Conservation (phyloP, 75 land plant genomes). For the Selaginella moellendorffii region DNA sequence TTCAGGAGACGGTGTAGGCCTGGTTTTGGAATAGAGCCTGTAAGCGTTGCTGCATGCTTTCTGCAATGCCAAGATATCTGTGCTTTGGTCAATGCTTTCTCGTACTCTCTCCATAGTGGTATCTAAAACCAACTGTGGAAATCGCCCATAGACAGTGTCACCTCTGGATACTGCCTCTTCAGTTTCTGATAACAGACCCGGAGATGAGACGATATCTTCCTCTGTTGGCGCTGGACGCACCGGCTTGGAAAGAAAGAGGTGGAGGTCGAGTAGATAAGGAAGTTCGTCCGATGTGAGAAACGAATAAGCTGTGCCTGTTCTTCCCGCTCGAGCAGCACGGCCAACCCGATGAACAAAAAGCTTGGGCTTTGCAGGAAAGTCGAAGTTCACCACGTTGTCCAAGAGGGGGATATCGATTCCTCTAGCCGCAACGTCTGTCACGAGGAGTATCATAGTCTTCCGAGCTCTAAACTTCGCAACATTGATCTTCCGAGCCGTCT, state of each 20-base stretch:
- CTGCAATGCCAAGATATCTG: slow-evolving; percentile 45
- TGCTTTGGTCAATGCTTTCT: slow-evolving; percentile 38
- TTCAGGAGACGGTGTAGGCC: slow-evolving; percentile 68
- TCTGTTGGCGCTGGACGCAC: slow-evolving; percentile 75
- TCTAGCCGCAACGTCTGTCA: slow-evolving; percentile 96
- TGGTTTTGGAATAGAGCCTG: slow-evolving; percentile 55
- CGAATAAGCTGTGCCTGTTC: slow-evolving; percentile 84
- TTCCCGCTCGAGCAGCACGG: slow-evolving; percentile 95
- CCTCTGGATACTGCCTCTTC: slow-evolving; percentile 54
- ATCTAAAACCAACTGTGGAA: slow-evolving; percentile 75
- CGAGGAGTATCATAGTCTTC: slow-evolving; percentile 80
- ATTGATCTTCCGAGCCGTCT: slow-evolving; percentile 93
- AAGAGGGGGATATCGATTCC: slow-evolving; percentile 95
- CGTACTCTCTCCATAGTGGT: slow-evolving; percentile 24
- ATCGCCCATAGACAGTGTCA: slow-evolving; percentile 78
- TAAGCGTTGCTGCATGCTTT: slow-evolving; percentile 65
- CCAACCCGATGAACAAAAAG: slow-evolving; percentile 96
- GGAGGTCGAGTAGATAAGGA: slow-evolving; percentile 79
- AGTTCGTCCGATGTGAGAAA: slow-evolving; percentile 85
- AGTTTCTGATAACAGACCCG: slow-evolving; percentile 35
- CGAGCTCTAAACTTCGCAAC: slow-evolving; percentile 78
- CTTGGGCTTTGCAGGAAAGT: slow-evolving; percentile 96
- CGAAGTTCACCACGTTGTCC: slow-evolving; percentile 96
- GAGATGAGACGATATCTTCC: too few relatives aligned
- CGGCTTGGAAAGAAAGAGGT: slow-evolving; percentile 91